Base-by-base conservation (phyloP, 192 early-diverging fungal species). In the Rhizoclosmatium globosum region DNA sequence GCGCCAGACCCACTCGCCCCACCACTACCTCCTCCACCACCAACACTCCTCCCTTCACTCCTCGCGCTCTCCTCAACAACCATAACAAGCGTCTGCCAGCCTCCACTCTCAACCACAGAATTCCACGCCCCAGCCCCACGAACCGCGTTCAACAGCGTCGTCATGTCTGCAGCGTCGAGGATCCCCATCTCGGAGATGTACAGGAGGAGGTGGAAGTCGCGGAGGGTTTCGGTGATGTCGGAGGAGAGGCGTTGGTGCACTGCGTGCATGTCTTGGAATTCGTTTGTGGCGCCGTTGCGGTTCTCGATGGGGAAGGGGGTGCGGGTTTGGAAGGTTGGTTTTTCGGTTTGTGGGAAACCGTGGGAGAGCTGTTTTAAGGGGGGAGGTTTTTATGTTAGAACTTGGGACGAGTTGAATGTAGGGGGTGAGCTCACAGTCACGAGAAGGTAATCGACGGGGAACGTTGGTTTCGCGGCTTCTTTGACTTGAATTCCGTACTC, bases 401-500 rank as follows among this genome's bases (percentile, higher is more conserved):
- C 15, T 61, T 38, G 39, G 39, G 3, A 57, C 1, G 13, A 57
- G n/a, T 57, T 57, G 53, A 57, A 11, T 57, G 11, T 57, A n/a
- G 53, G 17, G 38, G 38, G 64, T 65, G 31, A 31, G 31, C 86
- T 82, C 88, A 96, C 94, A 74, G 96, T 98, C 38, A 98, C 94
- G 43, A 99, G 85, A 23, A 99, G 89, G 78, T 99, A 98, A 74
- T 99, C 97, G 1, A 98, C 92, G 0, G 98, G 98, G 79, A 98
- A 99, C 2, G 95, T 94, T 0, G 97, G 97, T 77, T 97, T 96
- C 23, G 98, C 97, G 42, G 92, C 89, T 61, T 95, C 90, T 68
- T 95, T 89, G 3, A 98, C 97, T 47, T 91, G 82, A 11, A 96
- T 81, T 21, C 92, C 92, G 84, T 99, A 99, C 81, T 97, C 90